phyloP scores from a whole-genome alignment of 2,329 filamentous ascomycete species.

The Claviceps maximensis region DNA sequence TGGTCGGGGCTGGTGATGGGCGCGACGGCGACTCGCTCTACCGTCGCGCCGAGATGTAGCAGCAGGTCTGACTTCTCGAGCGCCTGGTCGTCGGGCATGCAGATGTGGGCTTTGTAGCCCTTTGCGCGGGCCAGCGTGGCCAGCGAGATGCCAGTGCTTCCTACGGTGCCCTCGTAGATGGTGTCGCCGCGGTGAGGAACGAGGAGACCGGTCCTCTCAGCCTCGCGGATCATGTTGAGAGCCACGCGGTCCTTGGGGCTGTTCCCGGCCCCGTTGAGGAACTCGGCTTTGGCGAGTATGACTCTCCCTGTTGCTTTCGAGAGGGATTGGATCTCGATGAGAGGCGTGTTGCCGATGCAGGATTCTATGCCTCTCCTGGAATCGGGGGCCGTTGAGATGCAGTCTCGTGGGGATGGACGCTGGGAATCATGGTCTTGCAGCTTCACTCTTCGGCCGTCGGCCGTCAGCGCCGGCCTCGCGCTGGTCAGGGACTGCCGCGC shows the following conservation, averaged over 20 bases:
- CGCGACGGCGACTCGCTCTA: conserved; percentile 80
- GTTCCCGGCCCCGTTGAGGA: conserved; percentile 86
- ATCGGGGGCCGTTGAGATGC: background rate
- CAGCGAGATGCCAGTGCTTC: conserved; percentile 89
- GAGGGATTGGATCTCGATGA: conserved; percentile 74
- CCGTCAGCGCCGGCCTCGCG: conserved; percentile 4
- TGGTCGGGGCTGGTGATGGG: conserved; percentile 89
- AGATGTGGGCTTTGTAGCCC: conserved; percentile 89
- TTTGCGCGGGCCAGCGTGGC: conserved; percentile 77
- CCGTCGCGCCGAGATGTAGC: conserved; percentile 77
- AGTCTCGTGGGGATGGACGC: background rate
- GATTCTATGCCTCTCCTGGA: conserved; percentile 65
- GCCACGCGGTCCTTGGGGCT: conserved; percentile 94
- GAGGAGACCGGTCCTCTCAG: conserved; percentile 65
- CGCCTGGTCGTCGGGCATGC: conserved; percentile 89
- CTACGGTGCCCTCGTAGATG: conserved; percentile 94
- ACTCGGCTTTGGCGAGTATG: conserved; percentile 90
- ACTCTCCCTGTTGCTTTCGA: conserved; percentile 77
- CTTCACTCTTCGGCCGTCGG: conserved; percentile 23
- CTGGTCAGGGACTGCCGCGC: conserved; percentile 12
- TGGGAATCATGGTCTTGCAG: conserved; percentile 42
- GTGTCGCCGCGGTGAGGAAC: conserved; percentile 75
- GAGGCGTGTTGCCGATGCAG: conserved; percentile 84
- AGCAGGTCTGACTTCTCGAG: conserved; percentile 82
- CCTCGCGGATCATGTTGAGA: conserved; percentile 71